These are phyloP conservation scores for Cyclotella choctawhatcheeana DNA, from an alignment of 108 stramenopile species.

Conservation along the genomic window DNA sequence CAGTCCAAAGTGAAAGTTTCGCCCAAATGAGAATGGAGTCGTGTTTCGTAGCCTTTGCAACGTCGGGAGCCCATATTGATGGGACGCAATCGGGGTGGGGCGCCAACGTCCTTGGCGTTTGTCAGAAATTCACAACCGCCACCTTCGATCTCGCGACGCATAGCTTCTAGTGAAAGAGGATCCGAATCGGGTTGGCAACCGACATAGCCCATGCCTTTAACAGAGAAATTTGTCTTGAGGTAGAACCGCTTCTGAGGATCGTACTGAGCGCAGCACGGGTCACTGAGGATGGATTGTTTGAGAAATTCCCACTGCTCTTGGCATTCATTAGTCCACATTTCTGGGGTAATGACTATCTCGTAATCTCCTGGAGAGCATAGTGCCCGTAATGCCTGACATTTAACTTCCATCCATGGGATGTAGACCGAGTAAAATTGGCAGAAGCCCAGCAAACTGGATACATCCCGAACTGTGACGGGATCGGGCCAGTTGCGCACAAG, in stretches of 20 bases:
- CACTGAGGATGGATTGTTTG: neutral
- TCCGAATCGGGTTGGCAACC: constrained; percentile 6
- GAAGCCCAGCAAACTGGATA: neutral
- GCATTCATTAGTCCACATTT: neutral
- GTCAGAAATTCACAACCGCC: constrained; percentile 17
- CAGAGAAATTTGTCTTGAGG: constrained; percentile 10
- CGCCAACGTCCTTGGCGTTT: neutral
- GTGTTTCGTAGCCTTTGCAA: neutral
- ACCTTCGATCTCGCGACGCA: neutral
- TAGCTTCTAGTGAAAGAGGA: neutral
- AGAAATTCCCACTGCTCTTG: neutral
- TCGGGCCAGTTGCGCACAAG: neutral
- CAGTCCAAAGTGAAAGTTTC: constrained; percentile 25
- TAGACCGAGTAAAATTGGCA: neutral
- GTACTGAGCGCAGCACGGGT: constrained; percentile 8
- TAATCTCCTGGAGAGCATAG: neutral
- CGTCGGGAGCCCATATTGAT: constrained; percentile 2
- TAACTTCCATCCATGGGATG: neutral
- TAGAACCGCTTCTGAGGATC: constrained; percentile 3
- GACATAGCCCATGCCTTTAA: constrained; percentile 15
- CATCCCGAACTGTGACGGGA: neutral
- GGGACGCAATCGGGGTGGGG: neutral
- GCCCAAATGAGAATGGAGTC: constrained; percentile 13
- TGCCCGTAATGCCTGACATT: neutral
- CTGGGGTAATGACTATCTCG: neutral